Evolutionary conservation across 345 rosid species (phyloP).

Genomic region (Microthlaspi erraticum): DNA sequence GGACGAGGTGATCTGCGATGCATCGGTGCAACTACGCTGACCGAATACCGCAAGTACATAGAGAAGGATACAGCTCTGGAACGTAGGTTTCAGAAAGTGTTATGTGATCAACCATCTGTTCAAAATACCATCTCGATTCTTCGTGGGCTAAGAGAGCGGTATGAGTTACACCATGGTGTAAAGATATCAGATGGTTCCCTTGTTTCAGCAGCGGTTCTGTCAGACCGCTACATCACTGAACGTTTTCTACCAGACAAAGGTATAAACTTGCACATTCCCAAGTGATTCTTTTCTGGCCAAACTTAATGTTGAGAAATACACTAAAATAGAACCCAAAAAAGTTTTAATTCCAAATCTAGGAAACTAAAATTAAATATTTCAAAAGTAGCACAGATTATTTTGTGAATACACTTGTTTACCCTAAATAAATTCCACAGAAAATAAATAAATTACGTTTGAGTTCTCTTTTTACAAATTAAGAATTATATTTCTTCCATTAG

Average conservation of each 20-base stretch:
- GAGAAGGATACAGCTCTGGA: constrained; percentile 94
- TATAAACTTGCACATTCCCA: constrained; percentile 30
- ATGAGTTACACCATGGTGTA: constrained; percentile 92
- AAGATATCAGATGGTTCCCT: constrained; percentile 90
- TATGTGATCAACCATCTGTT: constrained; percentile 88
- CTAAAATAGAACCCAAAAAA: too few species aligned
- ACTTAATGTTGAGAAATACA: too few species aligned
- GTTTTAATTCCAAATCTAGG: too few species aligned
- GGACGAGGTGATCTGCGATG: constrained; percentile 92
- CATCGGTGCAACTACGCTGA: constrained; percentile 92
- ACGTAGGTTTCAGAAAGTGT: constrained; percentile 94
- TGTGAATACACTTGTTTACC: too few species aligned
- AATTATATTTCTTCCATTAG: too few species aligned
- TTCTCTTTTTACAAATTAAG: too few species aligned
- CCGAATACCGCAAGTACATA: constrained; percentile 84
- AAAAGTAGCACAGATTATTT: too few species aligned
- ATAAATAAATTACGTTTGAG: too few species aligned
- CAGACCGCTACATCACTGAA: constrained; percentile 84
- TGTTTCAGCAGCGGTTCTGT: constrained; percentile 82
- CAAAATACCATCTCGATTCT: constrained; percentile 95
- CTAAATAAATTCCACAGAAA: too few species aligned
- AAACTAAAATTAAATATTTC: too few species aligned
- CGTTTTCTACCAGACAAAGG: constrained; percentile 95
- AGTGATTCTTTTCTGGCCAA: not conserved
- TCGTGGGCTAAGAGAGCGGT: constrained; percentile 82